Evolutionary conservation across 106 monocot genomes (phyloP).

Genomic region (Cymbidium sinense): DNA sequence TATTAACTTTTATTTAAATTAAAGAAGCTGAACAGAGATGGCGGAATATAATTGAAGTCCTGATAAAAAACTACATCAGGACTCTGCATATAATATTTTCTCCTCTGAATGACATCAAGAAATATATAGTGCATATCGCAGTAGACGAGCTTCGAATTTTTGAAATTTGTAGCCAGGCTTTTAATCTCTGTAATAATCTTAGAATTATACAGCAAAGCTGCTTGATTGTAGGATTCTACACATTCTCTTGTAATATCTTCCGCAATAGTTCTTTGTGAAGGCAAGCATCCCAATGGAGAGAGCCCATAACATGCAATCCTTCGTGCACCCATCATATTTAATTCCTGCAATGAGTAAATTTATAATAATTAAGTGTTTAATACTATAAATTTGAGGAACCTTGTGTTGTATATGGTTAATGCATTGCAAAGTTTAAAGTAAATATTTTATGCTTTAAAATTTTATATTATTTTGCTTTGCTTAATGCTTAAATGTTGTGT

Average conservation of each 20-base stretch:
- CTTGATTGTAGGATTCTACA: not conserved
- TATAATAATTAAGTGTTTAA: too few species aligned
- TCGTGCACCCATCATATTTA: not conserved
- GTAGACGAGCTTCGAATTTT: not conserved
- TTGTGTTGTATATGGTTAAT: too few species aligned
- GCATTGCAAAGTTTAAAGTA: too few species aligned
- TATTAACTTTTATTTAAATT: too few species aligned
- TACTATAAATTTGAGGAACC: too few species aligned
- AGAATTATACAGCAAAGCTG: not conserved
- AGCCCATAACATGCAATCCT: not conserved
- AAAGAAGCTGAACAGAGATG: too few species aligned
- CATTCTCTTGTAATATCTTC: not conserved
- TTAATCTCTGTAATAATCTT: not conserved
- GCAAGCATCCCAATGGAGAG: constrained; percentile 2
- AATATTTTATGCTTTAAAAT: too few species aligned
- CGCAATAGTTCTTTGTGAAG: not conserved
- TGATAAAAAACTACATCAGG: too few species aligned
- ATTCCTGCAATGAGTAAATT: not conserved
- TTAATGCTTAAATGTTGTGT: constrained; percentile 19
- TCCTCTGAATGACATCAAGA: too few species aligned
- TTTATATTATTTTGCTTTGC: not conserved
- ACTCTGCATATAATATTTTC: too few species aligned
- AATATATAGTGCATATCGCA: not conserved
- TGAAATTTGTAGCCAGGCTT: not conserved
- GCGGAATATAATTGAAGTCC: too few species aligned